Conservation (phyloP, 176 grass and related monocot species). For the Oryza nivara region DNA sequence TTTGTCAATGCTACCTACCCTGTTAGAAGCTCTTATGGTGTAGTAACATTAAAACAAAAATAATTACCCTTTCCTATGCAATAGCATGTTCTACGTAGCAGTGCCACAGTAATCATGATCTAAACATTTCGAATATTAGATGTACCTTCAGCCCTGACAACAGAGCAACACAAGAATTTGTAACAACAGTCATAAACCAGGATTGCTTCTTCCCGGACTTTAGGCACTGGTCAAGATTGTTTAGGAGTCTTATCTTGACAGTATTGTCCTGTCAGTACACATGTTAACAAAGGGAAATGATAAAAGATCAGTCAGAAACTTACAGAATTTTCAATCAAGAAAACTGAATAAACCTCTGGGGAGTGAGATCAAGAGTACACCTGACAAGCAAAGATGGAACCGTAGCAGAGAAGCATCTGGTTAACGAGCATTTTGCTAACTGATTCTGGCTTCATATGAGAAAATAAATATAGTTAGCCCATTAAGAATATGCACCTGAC, state of each 20-base stretch:
- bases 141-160: constrained; percentile 89
- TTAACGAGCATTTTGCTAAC: constrained; percentile 89
- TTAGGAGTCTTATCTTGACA: constrained; percentile 76
- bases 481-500: constrained; percentile 36
- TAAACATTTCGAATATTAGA: constrained; percentile 28
- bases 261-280: constrained; percentile 64
- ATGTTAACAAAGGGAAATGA: constrained; percentile 33
- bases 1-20: neutral
- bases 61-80: neutral
- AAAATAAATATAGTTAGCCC: constrained; percentile 44
- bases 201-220: constrained; percentile 75
- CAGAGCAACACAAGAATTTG: constrained; percentile 88
- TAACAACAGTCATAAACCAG: constrained; percentile 68
- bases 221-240: constrained; percentile 79
- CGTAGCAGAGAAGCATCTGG: constrained; percentile 93
- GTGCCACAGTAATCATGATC: neutral
- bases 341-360: constrained; percentile 19
- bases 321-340: constrained; percentile 22
- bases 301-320: constrained; percentile 17
- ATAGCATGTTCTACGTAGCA: neutral
- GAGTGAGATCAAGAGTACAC: constrained; percentile 41
- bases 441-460: constrained; percentile 75
- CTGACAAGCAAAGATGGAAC: constrained; percentile 91
- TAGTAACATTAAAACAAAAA: neutral
- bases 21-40: neutral